phyloP scores from a whole-genome alignment of 2,329 filamentous ascomycete species.

The Cordyceps cateniannulata region DNA sequence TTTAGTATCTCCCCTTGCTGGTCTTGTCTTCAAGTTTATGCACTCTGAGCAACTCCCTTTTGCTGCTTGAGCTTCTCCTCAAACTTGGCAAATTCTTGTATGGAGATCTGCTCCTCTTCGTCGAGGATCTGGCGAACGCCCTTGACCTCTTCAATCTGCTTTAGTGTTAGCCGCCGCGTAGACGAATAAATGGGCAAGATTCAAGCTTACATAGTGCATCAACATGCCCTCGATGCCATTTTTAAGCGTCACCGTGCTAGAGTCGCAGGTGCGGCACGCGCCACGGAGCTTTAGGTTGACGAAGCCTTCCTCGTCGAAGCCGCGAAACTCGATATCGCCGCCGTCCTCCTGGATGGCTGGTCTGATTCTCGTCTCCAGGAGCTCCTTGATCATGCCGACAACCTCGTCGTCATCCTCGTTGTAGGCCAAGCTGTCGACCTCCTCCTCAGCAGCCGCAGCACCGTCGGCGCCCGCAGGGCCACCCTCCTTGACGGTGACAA shows the following conservation, averaged over 20 bases:
- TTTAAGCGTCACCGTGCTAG: constrained; percentile 91
- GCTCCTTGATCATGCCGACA: constrained; percentile 96
- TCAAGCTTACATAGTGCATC: constrained; percentile 74
- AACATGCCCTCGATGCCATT: constrained; percentile 98
- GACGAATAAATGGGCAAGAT: not conserved
- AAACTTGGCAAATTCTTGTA: constrained; percentile 87
- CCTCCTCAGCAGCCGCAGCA: constrained; percentile 33
- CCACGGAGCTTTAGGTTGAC: constrained; percentile 85
- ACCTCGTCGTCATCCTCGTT: constrained; percentile 91
- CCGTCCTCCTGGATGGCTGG: constrained; percentile 97
- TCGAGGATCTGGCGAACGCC: constrained; percentile 87
- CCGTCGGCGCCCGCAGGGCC: constrained; percentile 39
- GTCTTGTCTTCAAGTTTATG: not conserved
- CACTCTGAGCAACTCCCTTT: constrained; percentile 29
- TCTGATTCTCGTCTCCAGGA: constrained; percentile 88
- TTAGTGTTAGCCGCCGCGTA: constrained; percentile 21
- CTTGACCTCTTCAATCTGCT: constrained; percentile 88
- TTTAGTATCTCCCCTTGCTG: not conserved
- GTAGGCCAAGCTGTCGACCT: constrained; percentile 70
- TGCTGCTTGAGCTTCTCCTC: constrained; percentile 70
- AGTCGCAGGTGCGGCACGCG: constrained; percentile 92
- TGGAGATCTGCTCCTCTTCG: constrained; percentile 80
- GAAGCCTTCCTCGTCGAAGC: constrained; percentile 68
- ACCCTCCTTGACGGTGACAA: constrained; percentile 65
- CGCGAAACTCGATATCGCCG: constrained; percentile 91